phyloP scores from a whole-genome alignment of 805 yeast species.

The Kodamaea leandrae region DNA sequence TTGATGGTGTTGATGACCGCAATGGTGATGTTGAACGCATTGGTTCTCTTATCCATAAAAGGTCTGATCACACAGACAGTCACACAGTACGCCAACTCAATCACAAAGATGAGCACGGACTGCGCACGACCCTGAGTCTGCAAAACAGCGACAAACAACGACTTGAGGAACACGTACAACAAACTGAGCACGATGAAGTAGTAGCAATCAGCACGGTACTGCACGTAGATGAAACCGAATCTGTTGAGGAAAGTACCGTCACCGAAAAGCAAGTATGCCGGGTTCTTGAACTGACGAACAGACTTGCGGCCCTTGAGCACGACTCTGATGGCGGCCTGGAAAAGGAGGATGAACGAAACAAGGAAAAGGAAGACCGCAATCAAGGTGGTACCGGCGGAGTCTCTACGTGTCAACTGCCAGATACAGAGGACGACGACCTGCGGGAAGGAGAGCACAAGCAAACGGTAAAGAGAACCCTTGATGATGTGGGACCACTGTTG shows the following conservation, averaged over 20 bases:
- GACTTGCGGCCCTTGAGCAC: constrained; percentile 73
- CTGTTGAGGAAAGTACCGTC: constrained; percentile 76
- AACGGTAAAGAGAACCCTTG: constrained; percentile 85
- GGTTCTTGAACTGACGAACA: constrained; percentile 70
- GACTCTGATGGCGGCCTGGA: constrained; percentile 75
- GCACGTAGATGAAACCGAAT: constrained; percentile 90
- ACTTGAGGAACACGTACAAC: constrained; percentile 64
- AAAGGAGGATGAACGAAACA: constrained; percentile 55
- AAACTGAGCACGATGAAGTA: constrained; percentile 74
- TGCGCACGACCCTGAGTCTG: constrained; percentile 81
- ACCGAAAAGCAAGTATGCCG: constrained; percentile 88
- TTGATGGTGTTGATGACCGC: constrained; percentile 77
- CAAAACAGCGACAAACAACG: constrained; percentile 81
- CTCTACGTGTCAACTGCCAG: constrained; percentile 85
- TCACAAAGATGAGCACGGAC: constrained; percentile 69
- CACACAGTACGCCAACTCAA: constrained; percentile 71
- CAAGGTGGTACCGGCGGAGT: constrained; percentile 78
- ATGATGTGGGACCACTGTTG: constrained; percentile 78
- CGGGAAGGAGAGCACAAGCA: constrained; percentile 82
- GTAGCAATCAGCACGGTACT: constrained; percentile 82
- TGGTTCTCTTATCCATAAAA: constrained; percentile 91
- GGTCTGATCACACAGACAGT: constrained; percentile 74
- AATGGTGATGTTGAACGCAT: constrained; percentile 86
- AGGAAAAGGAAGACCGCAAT: constrained; percentile 72
- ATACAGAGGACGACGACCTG: constrained; percentile 76